These are phyloP conservation scores for Nigrospora osmanthi DNA, from an alignment of 2,329 filamentous ascomycete species.

Conservation along the genomic window DNA sequence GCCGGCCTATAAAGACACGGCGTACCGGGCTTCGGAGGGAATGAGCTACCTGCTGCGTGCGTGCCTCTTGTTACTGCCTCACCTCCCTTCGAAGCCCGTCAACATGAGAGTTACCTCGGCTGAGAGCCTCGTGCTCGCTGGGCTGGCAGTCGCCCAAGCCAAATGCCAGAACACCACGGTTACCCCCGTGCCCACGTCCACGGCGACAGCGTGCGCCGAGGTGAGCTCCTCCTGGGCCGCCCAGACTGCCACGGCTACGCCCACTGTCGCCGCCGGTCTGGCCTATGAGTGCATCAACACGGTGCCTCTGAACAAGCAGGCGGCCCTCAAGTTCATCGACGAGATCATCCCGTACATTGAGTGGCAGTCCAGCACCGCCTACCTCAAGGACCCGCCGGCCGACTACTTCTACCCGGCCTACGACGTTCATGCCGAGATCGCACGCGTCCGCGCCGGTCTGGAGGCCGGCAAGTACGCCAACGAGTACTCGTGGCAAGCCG, in stretches of 20 bases:
- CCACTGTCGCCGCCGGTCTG: constrained; percentile 25
- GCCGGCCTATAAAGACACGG: no score
- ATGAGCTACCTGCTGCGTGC: no score
- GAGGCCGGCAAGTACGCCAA: constrained; percentile 24
- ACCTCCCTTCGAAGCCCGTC: no score
- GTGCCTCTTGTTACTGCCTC: no score
- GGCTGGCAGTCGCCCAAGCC: not conserved
- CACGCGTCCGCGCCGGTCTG: constrained; percentile 21
- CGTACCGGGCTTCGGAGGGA: no score
- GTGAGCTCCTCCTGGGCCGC: constrained; percentile 20
- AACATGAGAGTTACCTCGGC: not conserved
- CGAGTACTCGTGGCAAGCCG: constrained; percentile 32
- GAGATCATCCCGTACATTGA: constrained; percentile 30
- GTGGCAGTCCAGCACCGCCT: constrained; percentile 29
- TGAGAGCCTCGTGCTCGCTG: not conserved
- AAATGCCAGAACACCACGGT: constrained; percentile 6
- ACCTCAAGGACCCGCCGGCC: constrained; percentile 27
- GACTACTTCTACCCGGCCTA: constrained; percentile 28
- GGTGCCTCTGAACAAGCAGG: constrained; percentile 29
- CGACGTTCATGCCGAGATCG: constrained; percentile 27
- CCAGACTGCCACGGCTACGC: constrained; percentile 17
- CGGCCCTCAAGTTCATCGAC: constrained; percentile 28
- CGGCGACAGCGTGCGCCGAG: constrained; percentile 18
- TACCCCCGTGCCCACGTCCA: constrained; percentile 6
- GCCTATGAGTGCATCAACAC: constrained; percentile 32